Evolutionary conservation across 2,329 filamentous ascomycete species (phyloP).

Genomic region (Calonectria montana): DNA sequence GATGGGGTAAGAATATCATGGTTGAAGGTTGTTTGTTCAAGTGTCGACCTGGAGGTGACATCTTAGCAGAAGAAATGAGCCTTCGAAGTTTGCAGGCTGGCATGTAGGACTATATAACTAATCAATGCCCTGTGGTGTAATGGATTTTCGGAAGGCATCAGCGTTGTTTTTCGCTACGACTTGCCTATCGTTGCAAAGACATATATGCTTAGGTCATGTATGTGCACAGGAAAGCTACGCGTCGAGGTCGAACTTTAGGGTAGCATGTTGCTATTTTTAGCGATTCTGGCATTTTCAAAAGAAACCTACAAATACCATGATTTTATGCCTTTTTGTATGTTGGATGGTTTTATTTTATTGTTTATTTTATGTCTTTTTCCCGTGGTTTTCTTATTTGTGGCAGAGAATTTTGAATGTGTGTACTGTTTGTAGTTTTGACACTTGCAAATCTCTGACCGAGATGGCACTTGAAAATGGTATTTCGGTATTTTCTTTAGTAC

Average conservation of each 20-base stretch:
- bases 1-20: neutral
- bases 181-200: neutral
- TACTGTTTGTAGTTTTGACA: no score
- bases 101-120: neutral
- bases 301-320: neutral
- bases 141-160: neutral
- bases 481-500: no score
- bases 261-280: conserved; percentile 6
- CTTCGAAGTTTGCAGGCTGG: neutral
- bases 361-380: no score
- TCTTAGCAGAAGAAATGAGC: neutral
- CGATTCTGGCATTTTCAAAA: neutral
- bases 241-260: neutral
- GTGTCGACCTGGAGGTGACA: neutral
- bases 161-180: neutral
- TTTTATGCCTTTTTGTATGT: neutral
- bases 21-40: neutral
- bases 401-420: no score
- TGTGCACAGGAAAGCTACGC: neutral
- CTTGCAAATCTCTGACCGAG: no score
- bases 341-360: no score
- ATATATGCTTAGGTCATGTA: neutral
- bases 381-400: no score
- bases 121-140: neutral
- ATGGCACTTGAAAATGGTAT: no score